phyloP scores from a whole-genome alignment of 805 yeast species.

The Cyberlindnera suaveolens region DNA sequence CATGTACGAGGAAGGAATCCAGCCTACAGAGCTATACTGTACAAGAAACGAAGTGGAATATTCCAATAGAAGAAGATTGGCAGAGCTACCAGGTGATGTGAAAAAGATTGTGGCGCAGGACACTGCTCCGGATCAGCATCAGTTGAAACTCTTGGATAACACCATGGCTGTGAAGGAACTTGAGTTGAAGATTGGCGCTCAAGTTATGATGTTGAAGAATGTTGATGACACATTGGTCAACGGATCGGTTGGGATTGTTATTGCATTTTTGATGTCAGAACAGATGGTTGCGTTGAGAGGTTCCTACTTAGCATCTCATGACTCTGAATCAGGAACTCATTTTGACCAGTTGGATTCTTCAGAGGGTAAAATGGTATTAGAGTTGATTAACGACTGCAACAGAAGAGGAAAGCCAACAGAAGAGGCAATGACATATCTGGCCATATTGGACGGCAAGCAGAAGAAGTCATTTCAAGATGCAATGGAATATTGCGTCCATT shows the following conservation, averaged over 20 bases:
- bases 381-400: conserved; percentile 24
- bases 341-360: neutral
- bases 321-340: neutral
- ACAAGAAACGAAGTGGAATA: conserved; percentile 78
- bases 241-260: conserved; percentile 81
- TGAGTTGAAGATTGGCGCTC: conserved; percentile 75
- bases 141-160: conserved; percentile 36
- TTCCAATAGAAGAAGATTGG: conserved; percentile 56
- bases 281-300: neutral
- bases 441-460: neutral
- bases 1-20: conserved; percentile 62
- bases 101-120: conserved; percentile 43
- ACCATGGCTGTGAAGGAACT: conserved; percentile 67
- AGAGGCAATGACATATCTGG: neutral
- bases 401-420: conserved; percentile 30
- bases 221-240: conserved; percentile 73
- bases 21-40: conserved; percentile 85
- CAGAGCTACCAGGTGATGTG: conserved; percentile 40
- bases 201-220: conserved; percentile 90
- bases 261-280: conserved; percentile 29
- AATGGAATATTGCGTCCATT: neutral
- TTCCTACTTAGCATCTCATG: neutral
- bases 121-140: conserved; percentile 19
- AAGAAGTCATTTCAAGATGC: neutral
- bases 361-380: neutral